These are phyloP conservation scores for Monilinia polystroma DNA, from an alignment of 2,329 filamentous ascomycete species.

Conservation along the genomic window DNA sequence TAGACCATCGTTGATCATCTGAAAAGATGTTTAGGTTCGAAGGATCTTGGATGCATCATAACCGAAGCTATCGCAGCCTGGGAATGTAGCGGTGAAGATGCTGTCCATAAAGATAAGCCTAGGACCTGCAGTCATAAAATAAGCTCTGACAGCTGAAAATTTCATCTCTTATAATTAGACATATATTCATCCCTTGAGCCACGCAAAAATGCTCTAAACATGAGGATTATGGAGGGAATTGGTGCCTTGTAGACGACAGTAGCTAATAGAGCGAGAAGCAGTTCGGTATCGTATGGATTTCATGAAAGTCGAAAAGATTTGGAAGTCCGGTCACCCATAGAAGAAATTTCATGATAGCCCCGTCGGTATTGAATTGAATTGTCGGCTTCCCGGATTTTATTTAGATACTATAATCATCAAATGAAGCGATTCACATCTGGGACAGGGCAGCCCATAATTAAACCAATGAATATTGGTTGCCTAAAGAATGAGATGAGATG, in stretches of 20 bases:
- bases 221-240: background rate
- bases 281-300: background rate
- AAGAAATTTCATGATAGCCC: background rate
- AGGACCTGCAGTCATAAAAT: slow-evolving; percentile 11
- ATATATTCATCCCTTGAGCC: background rate
- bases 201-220: background rate
- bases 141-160: background rate
- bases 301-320: background rate
- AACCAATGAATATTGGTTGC: background rate
- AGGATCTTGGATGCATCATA: no score
- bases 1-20: background rate
- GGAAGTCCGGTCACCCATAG: background rate
- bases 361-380: background rate
- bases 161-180: background rate
- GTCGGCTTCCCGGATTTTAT: background rate
- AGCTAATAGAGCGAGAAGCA: background rate
- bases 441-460: background rate
- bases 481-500: background rate
- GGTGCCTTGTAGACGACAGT: background rate
- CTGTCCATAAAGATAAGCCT: background rate
- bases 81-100: slow-evolving; percentile 8
- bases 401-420: background rate
- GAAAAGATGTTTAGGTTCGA: background rate
- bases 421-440: background rate
- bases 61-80: background rate